Evolutionary conservation across 495 filamentous ascomycete genomes (phyloP).

Genomic region (Bombardia bombarda): DNA sequence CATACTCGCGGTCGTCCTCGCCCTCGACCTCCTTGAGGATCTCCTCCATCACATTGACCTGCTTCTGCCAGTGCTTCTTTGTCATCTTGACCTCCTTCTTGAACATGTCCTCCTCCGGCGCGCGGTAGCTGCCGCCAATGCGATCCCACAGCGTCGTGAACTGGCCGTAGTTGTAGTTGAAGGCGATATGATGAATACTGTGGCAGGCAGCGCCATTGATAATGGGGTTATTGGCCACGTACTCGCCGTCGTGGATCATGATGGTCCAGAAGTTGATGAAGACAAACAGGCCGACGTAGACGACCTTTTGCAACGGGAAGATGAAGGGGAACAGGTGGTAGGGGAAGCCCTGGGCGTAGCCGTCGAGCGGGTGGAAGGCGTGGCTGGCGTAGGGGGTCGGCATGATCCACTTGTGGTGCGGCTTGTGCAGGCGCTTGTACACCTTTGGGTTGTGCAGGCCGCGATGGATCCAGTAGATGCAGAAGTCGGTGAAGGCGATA

Average conservation of each 20-base stretch:
- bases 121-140: conserved; percentile 78
- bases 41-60: conserved; percentile 79
- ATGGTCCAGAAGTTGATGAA: conserved; percentile 98
- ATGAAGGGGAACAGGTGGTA: conserved; percentile 93
- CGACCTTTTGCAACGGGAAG: conserved; percentile 87
- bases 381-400: conserved; percentile 87
- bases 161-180: conserved; percentile 98
- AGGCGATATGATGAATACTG: conserved; percentile 76
- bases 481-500: conserved; percentile 84
- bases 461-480: conserved; percentile 94
- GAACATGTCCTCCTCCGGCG: conserved; percentile 84
- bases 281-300: conserved; percentile 76
- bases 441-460: conserved; percentile 74
- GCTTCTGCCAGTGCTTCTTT: conserved; percentile 69
- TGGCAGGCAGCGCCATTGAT: conserved; percentile 96
- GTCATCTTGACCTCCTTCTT: conserved; percentile 83
- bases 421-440: conserved; percentile 90
- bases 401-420: conserved; percentile 99
- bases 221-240: conserved; percentile 76
- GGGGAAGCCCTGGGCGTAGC: conserved; percentile 83
- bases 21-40: conserved; percentile 81
- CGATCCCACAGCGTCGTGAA: conserved; percentile 96
- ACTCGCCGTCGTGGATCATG: conserved; percentile 96
- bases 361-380: conserved; percentile 93
- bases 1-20: conserved; percentile 72